Conservation (phyloP, 768 basidiomycete genomes). For the Galerina marginata region DNA sequence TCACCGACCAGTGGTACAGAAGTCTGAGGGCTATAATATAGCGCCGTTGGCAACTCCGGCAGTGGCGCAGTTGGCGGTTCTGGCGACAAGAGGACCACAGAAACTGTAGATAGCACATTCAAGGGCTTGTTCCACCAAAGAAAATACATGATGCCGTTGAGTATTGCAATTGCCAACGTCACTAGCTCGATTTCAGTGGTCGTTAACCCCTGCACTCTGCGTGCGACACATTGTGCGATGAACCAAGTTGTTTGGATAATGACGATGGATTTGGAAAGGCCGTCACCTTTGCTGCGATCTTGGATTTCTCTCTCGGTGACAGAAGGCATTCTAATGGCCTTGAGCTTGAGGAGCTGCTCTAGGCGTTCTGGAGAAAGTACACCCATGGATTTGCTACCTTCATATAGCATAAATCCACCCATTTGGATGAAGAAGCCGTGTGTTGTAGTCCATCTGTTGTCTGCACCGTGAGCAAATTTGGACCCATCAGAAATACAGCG, state of each 20-base stretch:
- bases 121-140: conserved; percentile 7
- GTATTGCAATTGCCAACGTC: not conserved
- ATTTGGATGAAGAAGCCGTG: conserved; percentile 1
- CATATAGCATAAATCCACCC: not conserved
- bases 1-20: too few relatives aligned
- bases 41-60: too few relatives aligned
- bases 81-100: too few relatives aligned
- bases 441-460: not conserved
- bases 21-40: too few relatives aligned
- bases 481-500: not conserved
- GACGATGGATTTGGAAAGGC: not conserved
- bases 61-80: too few relatives aligned
- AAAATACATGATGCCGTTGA: not conserved
- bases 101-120: not conserved
- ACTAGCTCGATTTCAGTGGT: conserved; percentile 1
- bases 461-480: not conserved
- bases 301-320: not conserved
- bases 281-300: conserved; percentile 1
- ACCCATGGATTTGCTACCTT: too few relatives aligned
- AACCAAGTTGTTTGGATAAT: not conserved
- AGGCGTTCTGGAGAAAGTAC: not conserved
- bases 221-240: not conserved
- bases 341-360: not conserved
- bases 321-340: not conserved
- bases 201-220: not conserved